Percentiles rank a stretch among this genome's conserved stretches.
Evolutionary conservation across 108 stramenopile species (phyloP).

Genomic region (Nitzschia sp.): DNA sequence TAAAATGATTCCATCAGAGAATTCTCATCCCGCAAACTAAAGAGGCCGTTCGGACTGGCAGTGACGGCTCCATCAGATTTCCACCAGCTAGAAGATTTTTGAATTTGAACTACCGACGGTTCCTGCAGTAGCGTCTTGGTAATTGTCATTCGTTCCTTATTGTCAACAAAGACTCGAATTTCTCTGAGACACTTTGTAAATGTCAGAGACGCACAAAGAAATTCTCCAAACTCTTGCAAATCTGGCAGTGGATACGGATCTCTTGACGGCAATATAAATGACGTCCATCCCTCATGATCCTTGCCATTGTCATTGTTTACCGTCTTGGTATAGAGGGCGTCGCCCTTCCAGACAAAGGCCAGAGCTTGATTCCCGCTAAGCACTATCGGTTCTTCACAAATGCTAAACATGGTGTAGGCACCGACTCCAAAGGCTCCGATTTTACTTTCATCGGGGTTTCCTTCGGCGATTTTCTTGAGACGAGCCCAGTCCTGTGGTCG

Average conservation of each 20-base stretch:
- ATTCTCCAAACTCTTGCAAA: conserved; percentile 72
- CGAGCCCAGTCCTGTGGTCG: conserved; percentile 83
- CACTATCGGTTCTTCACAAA: conserved; percentile 84
- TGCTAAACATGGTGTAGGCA: conserved; percentile 85
- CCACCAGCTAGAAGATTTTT: conserved; percentile 52
- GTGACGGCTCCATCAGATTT: conserved; percentile 58
- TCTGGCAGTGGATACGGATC: conserved; percentile 75
- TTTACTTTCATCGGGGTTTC: conserved; percentile 72
- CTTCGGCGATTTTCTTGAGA: conserved; percentile 85
- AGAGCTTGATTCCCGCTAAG: conserved; percentile 64
- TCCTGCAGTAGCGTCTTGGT: conserved; percentile 59
- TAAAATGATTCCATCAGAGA: conserved; percentile 43
- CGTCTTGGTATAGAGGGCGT: conserved; percentile 75
- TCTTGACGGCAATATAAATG: conserved; percentile 71
- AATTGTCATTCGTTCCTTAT: conserved; percentile 49
- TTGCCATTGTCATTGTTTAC: conserved; percentile 29
- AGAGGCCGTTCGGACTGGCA: conserved; percentile 56
- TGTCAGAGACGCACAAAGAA: conserved; percentile 69
- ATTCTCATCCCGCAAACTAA: conserved; percentile 51
- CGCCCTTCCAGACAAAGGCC: conserved; percentile 87
- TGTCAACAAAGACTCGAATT: conserved; percentile 66
- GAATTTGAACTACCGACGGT: conserved; percentile 38
- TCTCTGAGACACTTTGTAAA: conserved; percentile 64
- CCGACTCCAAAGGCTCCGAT: conserved; percentile 86
- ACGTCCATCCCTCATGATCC: conserved; percentile 59